A percentile compares a stretch with the other conserved stretches of the same genome.
Evolutionary conservation across 768 basidiomycete genomes (phyloP).

Genomic region (Porphyrellus cyaneotinctus): DNA sequence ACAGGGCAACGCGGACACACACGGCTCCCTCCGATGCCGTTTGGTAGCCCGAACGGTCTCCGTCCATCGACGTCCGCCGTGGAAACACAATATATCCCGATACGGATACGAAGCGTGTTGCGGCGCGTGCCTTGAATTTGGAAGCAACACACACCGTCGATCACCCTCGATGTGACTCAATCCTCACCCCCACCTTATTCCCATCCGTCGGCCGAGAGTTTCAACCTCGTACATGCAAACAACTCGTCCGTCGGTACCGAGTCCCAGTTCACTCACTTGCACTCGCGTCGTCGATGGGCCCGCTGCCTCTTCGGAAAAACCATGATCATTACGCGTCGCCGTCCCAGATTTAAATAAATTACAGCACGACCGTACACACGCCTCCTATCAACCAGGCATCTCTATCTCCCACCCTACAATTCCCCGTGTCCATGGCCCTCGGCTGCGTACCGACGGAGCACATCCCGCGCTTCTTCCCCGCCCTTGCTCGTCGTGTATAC

Average conservation of each 20-base stretch:
- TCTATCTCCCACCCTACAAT: neutral
- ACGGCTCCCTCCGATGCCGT: neutral
- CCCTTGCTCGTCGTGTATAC: conserved; percentile 69
- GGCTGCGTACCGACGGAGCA: conserved; percentile 47
- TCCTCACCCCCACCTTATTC: neutral
- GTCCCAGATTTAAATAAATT: conserved; percentile 12
- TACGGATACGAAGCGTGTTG: conserved; percentile 17
- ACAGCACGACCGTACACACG: conserved; percentile 8
- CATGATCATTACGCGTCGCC: conserved; percentile 11
- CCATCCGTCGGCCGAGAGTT: conserved; percentile 15
- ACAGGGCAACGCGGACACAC: conserved; percentile 6
- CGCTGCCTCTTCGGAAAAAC: neutral
- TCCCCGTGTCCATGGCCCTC: conserved; percentile 37
- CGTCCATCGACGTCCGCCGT: neutral
- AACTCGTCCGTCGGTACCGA: conserved; percentile 10
- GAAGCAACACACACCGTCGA: conserved; percentile 26
- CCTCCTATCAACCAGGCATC: neutral
- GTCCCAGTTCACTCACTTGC: neutral
- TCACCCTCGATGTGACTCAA: conserved; percentile 26
- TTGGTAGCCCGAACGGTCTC: neutral
- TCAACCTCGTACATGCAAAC: neutral
- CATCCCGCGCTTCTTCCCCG: conserved; percentile 49
- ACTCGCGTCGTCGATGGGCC: neutral
- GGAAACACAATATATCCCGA: conserved; percentile 19
- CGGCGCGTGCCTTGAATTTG: conserved; percentile 25